Evolutionary conservation across 2,329 filamentous ascomycete species (phyloP).

Genomic region (Pezicula carpinea): DNA sequence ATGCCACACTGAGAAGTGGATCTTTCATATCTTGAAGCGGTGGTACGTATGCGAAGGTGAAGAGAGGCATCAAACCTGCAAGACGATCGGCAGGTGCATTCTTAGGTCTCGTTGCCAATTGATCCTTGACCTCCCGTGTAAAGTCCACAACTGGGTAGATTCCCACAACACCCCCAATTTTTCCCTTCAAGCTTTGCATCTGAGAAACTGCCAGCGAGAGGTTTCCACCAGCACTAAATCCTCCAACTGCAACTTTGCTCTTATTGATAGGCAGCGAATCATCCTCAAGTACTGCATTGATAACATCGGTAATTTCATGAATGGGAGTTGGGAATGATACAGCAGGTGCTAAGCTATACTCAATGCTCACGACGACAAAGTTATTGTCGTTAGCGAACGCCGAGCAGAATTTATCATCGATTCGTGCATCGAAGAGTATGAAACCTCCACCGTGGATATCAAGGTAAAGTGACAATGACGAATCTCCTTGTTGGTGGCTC

Average conservation of each 20-base stretch:
- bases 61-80: background rate
- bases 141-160: slow-evolving; percentile 41
- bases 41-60: slow-evolving; percentile 15
- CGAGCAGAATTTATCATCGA: slow-evolving; percentile 43
- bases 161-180: slow-evolving; percentile 32
- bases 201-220: slow-evolving; percentile 37
- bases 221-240: slow-evolving; percentile 45
- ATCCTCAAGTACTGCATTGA: slow-evolving; percentile 38
- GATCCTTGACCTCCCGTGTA: slow-evolving; percentile 21
- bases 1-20: slow-evolving; percentile 11
- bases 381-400: slow-evolving; percentile 35
- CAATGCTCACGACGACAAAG: slow-evolving; percentile 42
- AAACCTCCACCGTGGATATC: slow-evolving; percentile 50
- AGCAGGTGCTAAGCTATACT: slow-evolving; percentile 44
- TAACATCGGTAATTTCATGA: slow-evolving; percentile 41
- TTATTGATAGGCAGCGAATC: slow-evolving; percentile 40
- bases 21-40: slow-evolving; percentile 12
- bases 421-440: slow-evolving; percentile 35
- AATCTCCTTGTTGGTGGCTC: slow-evolving; percentile 27
- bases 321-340: slow-evolving; percentile 40
- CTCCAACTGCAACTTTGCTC: slow-evolving; percentile 36
- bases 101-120: slow-evolving; percentile 23
- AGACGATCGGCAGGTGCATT: background rate
- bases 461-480: slow-evolving; percentile 37
- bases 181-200: slow-evolving; percentile 27